Percentiles rank a stretch among this genome's conserved stretches.
Evolutionary conservation across 352 stramenopile genomes (phyloP).

Genomic region (Globisporangium heterothallicum): DNA sequence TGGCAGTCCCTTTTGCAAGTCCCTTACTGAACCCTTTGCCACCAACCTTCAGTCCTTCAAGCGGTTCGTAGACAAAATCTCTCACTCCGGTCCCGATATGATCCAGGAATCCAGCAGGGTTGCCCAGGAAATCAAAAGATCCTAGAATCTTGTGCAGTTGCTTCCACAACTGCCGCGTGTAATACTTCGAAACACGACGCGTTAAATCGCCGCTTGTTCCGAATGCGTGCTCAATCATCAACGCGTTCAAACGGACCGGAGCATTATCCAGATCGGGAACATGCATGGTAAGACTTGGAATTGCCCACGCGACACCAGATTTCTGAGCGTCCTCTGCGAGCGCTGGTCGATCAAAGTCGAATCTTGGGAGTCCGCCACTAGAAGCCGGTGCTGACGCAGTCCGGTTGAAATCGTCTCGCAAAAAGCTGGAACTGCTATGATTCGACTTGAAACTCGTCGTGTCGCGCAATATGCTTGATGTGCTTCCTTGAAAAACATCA

Average conservation of each 20-base stretch:
- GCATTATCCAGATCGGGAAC: constrained; percentile 87
- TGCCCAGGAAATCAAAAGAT: constrained; percentile 86
- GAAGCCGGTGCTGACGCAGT: constrained; percentile 29
- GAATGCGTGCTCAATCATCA: constrained; percentile 89
- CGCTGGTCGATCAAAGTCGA: constrained; percentile 25
- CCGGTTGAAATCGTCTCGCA: constrained; percentile 29
- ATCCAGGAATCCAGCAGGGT: constrained; percentile 86
- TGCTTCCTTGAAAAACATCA: constrained; percentile 72
- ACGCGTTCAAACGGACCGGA: constrained; percentile 73
- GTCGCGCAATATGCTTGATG: constrained; percentile 51
- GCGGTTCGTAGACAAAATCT: constrained; percentile 96
- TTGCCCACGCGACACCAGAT: constrained; percentile 59
- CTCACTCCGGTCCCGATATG: constrained; percentile 94
- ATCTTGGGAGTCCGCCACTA: constrained; percentile 16
- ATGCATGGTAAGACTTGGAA: constrained; percentile 85
- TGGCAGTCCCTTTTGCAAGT: constrained; percentile 81
- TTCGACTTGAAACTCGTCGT: constrained; percentile 37
- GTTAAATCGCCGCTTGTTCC: constrained; percentile 82
- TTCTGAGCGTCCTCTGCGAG: constrained; percentile 32
- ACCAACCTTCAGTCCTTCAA: constrained; percentile 89
- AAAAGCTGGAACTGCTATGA: constrained; percentile 4
- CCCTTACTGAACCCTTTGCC: constrained; percentile 84
- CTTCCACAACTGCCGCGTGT: constrained; percentile 85
- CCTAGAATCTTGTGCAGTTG: constrained; percentile 87
- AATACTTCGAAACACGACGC: constrained; percentile 86